Conservation (phyloP, 2,329 filamentous ascomycete species). For the Parafenestella ontariensis region DNA sequence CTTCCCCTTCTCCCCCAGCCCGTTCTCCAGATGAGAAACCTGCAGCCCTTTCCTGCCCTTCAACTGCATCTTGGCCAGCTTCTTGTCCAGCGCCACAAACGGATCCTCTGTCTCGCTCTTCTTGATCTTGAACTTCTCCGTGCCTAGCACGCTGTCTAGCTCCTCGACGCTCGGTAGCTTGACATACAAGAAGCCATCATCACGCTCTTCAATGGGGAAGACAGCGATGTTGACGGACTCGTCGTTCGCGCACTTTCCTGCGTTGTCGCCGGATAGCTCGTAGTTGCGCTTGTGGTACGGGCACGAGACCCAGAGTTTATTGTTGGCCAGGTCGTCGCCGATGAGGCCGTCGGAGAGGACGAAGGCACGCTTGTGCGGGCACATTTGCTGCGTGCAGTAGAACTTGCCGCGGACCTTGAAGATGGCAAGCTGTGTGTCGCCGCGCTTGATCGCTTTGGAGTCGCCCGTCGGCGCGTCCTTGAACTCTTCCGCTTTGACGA, state of each 20-base stretch:
- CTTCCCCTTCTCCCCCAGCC: constrained; percentile 53
- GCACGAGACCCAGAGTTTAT: constrained; percentile 84
- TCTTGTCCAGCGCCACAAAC: constrained; percentile 64
- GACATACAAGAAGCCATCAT: constrained; percentile 79
- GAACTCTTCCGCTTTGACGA: constrained; percentile 76
- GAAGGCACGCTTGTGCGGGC: constrained; percentile 88
- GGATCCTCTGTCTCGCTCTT: constrained; percentile 69
- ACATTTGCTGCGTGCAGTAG: constrained; percentile 93
- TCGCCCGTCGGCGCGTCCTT: constrained; percentile 73
- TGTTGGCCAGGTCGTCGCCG: constrained; percentile 67
- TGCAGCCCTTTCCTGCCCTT: constrained; percentile 61
- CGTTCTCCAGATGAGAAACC: constrained; percentile 55
- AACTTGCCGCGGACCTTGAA: constrained; percentile 83
- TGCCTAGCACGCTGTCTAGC: constrained; percentile 79
- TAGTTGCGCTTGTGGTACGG: constrained; percentile 92
- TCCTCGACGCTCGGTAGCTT: constrained; percentile 82
- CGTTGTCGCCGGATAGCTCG: constrained; percentile 69
- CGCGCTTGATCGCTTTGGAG: constrained; percentile 79
- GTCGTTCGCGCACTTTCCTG: constrained; percentile 78
- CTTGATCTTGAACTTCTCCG: constrained; percentile 77
- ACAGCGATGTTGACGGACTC: constrained; percentile 79
- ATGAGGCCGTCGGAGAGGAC: constrained; percentile 86
- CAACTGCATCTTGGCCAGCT: constrained; percentile 55
- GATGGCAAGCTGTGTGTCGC: constrained; percentile 86
- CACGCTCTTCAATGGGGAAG: constrained; percentile 76